Percentiles rank a stretch among this genome's conserved stretches.
phyloP scores from a whole-genome alignment of 1,284 basidiomycete species.

The Malassezia equina region DNA sequence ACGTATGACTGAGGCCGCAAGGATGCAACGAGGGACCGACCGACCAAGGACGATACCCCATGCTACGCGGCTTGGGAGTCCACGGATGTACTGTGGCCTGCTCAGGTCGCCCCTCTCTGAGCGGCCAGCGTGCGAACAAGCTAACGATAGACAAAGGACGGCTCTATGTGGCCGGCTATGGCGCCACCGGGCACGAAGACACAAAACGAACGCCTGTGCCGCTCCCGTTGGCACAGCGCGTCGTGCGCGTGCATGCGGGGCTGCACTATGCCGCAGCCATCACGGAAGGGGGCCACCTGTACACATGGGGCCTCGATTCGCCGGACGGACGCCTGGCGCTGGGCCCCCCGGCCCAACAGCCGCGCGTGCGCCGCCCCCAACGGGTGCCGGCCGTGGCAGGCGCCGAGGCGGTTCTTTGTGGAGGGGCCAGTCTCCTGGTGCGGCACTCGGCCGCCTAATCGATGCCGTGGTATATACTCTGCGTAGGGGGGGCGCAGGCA shows the following conservation, averaged over 20 bases:
- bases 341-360: not conserved
- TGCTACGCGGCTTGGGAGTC: not conserved
- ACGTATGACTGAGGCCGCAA: slow-evolving; percentile 9
- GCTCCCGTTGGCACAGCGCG: not conserved
- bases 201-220: not conserved
- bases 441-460: not conserved
- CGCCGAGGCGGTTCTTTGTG: not conserved
- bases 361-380: not conserved
- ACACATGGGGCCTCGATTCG: slow-evolving; percentile 9
- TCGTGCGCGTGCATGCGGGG: slow-evolving; percentile 3
- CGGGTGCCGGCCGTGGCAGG: not conserved
- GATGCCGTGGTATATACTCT: slow-evolving; percentile 25
- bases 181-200: slow-evolving; percentile 5
- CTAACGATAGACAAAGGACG: slow-evolving; percentile 10
- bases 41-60: slow-evolving; percentile 2
- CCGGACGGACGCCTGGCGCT: not conserved
- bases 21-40: slow-evolving; percentile 14
- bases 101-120: not conserved
- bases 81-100: not conserved
- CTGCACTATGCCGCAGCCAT: slow-evolving; percentile 12
- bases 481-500: slow-evolving; percentile 28
- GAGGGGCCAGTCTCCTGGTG: slow-evolving; percentile 7
- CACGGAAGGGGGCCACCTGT: slow-evolving; percentile 5
- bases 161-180: slow-evolving; percentile 11
- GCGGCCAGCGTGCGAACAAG: not conserved